Evolutionary conservation across 352 stramenopile genomes (phyloP), one percentile per base, ranked within the genome.

Genomic region (Phytophthora cryptogea): DNA sequence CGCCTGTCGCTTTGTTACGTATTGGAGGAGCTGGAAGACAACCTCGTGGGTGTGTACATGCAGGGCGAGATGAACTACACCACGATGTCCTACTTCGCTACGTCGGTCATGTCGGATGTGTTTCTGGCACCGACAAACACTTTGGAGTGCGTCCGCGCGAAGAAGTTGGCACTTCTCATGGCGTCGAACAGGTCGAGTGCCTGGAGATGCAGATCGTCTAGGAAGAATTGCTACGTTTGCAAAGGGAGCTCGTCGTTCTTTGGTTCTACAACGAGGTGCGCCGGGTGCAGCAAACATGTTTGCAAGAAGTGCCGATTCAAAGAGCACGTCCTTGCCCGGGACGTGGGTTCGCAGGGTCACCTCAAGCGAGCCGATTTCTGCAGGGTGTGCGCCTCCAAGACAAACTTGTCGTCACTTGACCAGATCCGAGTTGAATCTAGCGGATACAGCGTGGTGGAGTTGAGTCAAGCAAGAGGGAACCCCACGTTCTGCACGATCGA

Each of bases 21-120:
- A 9, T 51, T 82, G 7, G 69, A 84, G 36, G 63, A 76, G 39
- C 59, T 76, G 8, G 59, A 76, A 13, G 37, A 68, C 35, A 20
- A 63, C 39, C 37, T 63, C 10, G 51, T 83, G 47, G 63, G 59
- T n/a, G 57, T 78, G 28, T 76, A 70, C 51, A 76, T 76, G 68
- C 68, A 70, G 32, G 68, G 68, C 27, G 54, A 69, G 31, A 67
- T 72, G 13, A 54, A 69, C 14, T 37, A 46, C 17, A 32, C 44
- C 0, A 45, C 63, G n/a, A 32, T 72, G 35, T 70, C 63, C 14
- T 72, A 66, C 52, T 72, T 76, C 40, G 55, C 63, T 26, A 65
- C 54, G 8, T 45, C 68, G 0, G 68, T 63, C 33, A 35, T 76
- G 5, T 59, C 64, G 13, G 59, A 72, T 31, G 32, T 76, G 11